phyloP scores from a whole-genome alignment of 768 basidiomycete species.

The Russula sp. region DNA sequence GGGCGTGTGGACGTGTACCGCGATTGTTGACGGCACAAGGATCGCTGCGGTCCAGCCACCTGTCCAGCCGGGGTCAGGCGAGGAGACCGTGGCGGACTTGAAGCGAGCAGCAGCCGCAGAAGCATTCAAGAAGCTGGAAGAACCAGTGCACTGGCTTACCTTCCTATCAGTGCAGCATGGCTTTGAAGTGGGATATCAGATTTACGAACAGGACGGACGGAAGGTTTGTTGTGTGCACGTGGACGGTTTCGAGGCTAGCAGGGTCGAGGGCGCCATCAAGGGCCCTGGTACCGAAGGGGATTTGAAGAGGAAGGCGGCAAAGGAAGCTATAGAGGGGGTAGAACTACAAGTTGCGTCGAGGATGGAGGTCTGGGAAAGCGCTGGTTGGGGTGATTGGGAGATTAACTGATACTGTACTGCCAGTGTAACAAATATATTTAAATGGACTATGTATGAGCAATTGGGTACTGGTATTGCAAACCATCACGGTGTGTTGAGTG shows the following conservation, averaged over 20 bases:
- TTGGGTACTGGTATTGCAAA: too few species aligned
- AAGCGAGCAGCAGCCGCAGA: conserved; percentile 61
- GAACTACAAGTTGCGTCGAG: neutral
- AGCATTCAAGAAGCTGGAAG: conserved; percentile 47
- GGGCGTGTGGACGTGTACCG: conserved; percentile 46
- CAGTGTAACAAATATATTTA: too few species aligned
- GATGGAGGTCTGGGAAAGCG: neutral
- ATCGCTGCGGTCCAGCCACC: conserved; percentile 46
- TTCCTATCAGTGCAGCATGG: conserved; percentile 21
- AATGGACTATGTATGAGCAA: too few species aligned
- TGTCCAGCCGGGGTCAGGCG: conserved; percentile 45
- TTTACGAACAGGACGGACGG: conserved; percentile 24
- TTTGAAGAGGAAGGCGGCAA: conserved; percentile 17
- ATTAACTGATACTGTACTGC: too few species aligned
- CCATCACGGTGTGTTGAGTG: too few species aligned
- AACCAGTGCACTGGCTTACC: conserved; percentile 24
- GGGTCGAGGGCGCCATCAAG: conserved; percentile 1
- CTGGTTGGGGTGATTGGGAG: neutral
- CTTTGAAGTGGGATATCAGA: conserved; percentile 13
- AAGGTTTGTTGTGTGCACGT: conserved; percentile 20
- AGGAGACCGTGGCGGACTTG: conserved; percentile 40
- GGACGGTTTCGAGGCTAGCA: conserved; percentile 10
- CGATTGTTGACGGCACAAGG: conserved; percentile 48
- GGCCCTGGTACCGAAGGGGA: neutral
- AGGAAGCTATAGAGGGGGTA: conserved; percentile 12